Percentiles rank a stretch among this genome's conserved stretches.
These are phyloP conservation scores for Pestalotiopsis sp. DNA, from an alignment of 2,329 filamentous ascomycete genomes.

Conservation along the genomic window DNA sequence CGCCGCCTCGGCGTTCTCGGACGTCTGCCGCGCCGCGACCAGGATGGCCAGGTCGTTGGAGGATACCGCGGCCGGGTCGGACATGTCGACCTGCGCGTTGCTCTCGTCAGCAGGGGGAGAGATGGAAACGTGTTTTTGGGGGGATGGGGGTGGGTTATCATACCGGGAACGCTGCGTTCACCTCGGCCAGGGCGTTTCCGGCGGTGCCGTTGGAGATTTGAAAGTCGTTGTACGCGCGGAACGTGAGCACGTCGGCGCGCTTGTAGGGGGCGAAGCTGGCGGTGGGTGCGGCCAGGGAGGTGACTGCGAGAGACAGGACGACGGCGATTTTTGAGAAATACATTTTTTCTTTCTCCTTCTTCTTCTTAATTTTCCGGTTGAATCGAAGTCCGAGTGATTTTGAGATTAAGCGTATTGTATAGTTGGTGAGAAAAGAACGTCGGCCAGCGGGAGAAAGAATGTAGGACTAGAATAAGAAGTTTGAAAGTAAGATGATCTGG, in stretches of 20 bases:
- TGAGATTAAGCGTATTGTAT: background rate
- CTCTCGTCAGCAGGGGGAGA: background rate
- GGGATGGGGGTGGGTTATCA: background rate
- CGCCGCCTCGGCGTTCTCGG: slow-evolving; percentile 15
- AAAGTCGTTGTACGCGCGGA: slow-evolving; percentile 14
- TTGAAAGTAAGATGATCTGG: background rate
- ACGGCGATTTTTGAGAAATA: slow-evolving; percentile 13
- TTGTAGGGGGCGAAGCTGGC: background rate
- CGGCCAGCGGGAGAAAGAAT: slow-evolving; percentile 5
- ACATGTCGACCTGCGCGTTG: slow-evolving; percentile 6
- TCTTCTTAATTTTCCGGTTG: no score
- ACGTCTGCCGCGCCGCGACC: slow-evolving; percentile 12
- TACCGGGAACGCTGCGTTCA: slow-evolving; percentile 14
- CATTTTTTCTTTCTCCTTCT: no score
- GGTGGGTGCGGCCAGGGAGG: slow-evolving; percentile 10
- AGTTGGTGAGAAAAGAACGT: background rate
- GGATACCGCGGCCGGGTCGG: slow-evolving; percentile 13
- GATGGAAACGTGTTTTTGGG: no score
- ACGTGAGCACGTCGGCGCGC: slow-evolving; percentile 10
- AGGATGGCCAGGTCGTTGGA: slow-evolving; percentile 12
- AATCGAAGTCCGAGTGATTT: background rate
- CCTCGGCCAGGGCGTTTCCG: slow-evolving; percentile 14
- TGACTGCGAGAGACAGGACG: slow-evolving; percentile 9
- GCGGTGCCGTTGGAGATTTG: slow-evolving; percentile 14
- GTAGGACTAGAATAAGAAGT: background rate